These are phyloP conservation scores for Liriodendron chinense DNA, from an alignment of 164 flowering plant species.

Conservation along the genomic window DNA sequence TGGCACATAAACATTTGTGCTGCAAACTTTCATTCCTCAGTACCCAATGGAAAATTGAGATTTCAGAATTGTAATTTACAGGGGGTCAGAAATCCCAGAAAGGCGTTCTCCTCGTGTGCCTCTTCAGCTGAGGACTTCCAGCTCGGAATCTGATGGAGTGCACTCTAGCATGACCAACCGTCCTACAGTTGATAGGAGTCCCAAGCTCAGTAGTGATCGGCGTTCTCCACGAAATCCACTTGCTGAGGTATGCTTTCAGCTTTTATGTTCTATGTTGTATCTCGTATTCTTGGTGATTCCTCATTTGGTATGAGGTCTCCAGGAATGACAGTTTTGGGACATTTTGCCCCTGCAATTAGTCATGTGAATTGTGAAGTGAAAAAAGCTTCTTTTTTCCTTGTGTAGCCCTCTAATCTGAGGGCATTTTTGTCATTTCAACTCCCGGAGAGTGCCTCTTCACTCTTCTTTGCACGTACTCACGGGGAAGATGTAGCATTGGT, in stretches of 20 bases:
- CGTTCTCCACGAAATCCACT: slow-evolving; percentile 65
- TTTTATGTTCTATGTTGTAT: background rate
- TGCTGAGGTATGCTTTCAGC: slow-evolving; percentile 29
- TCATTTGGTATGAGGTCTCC: background rate
- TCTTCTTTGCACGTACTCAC: no score
- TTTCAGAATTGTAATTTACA: background rate
- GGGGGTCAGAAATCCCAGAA: slow-evolving; percentile 57
- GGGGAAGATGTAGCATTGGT: no score
- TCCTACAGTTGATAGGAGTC: slow-evolving; percentile 51
- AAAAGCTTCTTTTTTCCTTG: no score
- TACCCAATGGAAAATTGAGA: background rate
- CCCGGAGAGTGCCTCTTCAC: no score
- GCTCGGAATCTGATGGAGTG: slow-evolving; percentile 56
- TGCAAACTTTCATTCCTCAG: no score
- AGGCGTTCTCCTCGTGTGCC: slow-evolving; percentile 58
- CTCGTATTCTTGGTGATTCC: background rate
- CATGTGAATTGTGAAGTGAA: no score
- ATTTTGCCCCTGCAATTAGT: no score
- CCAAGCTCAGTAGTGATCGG: slow-evolving; percentile 63
- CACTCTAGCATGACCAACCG: slow-evolving; percentile 37
- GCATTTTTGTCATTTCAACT: no score
- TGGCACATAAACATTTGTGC: no score
- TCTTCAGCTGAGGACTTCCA: slow-evolving; percentile 51
- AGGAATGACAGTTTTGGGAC: no score
- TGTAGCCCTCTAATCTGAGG: no score